Evolutionary conservation across 352 stramenopile species (phyloP), one percentile per base, ranked within the genome.

Genomic region (Globisporangium splendens): DNA sequence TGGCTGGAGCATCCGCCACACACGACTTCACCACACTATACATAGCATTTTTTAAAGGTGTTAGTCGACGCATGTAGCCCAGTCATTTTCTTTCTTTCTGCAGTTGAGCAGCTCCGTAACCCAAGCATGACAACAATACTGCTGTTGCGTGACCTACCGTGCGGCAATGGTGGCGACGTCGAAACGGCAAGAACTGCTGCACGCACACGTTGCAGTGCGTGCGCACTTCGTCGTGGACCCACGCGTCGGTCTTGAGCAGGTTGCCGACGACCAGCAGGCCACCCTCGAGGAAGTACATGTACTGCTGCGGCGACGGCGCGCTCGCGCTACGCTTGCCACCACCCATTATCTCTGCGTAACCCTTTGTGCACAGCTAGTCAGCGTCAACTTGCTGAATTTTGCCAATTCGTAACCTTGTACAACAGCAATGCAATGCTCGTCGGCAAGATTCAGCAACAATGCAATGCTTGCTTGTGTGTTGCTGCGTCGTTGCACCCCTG

Each of bases 171-270:
- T 91, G 81, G 41, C 83, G 79, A 15, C 81, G 77, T 17, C 81
- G 81, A 48, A 93, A 90, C 8, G 83, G 75, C 38, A 89, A 62
- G 65, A 93, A 93, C 54, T 90, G 81, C 76, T 90, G 79, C 31
- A 91, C 69, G 61, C 83, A 93, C 43, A 91, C 75, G 56, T 77
- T 93, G 72, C 83, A 93, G 60, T 91, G 83, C 17, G 79, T 88
- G 22, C 81, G 77, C 41, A 81, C 62, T 18, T 79, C 72, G 63
- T 93, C 81, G 31, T 86, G 66, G 13, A 93, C 66, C 83, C 83
- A 93, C 10, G 65, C 65, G 43, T 89, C 75, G 18, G 75, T 85
- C 55, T 81, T 79, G 41, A 91, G 68, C 38, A 93, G 61, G 46
- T 87, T 93, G 35, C 62, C 70, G 13, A 86, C 79, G 38, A 91